A percentile compares a stretch with the other conserved stretches of the same genome.
Conservation (phyloP, 345 rosid genomes). For the Cardamine chenopodiifolia region DNA sequence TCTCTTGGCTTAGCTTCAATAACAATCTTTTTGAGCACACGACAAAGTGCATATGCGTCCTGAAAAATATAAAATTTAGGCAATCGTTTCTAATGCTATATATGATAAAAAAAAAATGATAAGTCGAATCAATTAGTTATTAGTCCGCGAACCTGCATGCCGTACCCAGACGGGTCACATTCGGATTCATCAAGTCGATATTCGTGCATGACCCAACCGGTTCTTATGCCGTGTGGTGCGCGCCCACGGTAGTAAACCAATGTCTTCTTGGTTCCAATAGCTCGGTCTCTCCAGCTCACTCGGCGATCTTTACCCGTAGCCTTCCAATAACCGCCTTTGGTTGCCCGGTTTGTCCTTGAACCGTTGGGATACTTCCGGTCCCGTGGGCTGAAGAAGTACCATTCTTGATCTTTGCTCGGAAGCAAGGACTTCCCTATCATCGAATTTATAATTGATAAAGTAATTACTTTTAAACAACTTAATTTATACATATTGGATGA, state of each 20-base stretch:
- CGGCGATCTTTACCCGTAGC: slow-evolving; percentile 47
- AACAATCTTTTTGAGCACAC: slow-evolving; percentile 43
- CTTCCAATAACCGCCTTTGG: slow-evolving; percentile 46
- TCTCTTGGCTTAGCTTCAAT: slow-evolving; percentile 44
- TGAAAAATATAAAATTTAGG: background rate
- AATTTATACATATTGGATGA: background rate
- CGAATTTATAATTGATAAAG: background rate
- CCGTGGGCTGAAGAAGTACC: slow-evolving; percentile 47
- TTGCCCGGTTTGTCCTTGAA: slow-evolving; percentile 47
- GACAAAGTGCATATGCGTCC: slow-evolving; percentile 49
- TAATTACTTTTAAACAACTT: background rate
- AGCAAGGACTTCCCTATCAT: slow-evolving; percentile 40
- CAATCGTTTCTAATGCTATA: background rate
- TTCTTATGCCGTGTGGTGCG: slow-evolving; percentile 45
- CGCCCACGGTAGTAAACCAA: slow-evolving; percentile 45
- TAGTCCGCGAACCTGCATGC: slow-evolving; percentile 39
- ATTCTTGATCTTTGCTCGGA: slow-evolving; percentile 48
- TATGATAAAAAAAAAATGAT: background rate
- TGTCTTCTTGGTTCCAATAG: slow-evolving; percentile 45
- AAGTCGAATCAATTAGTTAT: background rate
- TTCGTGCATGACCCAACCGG: slow-evolving; percentile 51
- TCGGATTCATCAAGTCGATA: slow-evolving; percentile 44
- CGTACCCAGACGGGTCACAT: slow-evolving; percentile 40
- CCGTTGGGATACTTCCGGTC: slow-evolving; percentile 48
- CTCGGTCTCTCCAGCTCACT: slow-evolving; percentile 40